These are phyloP conservation scores for Ganoderma leucocontextum DNA, from an alignment of 1,284 basidiomycete genomes.

Conservation along the genomic window DNA sequence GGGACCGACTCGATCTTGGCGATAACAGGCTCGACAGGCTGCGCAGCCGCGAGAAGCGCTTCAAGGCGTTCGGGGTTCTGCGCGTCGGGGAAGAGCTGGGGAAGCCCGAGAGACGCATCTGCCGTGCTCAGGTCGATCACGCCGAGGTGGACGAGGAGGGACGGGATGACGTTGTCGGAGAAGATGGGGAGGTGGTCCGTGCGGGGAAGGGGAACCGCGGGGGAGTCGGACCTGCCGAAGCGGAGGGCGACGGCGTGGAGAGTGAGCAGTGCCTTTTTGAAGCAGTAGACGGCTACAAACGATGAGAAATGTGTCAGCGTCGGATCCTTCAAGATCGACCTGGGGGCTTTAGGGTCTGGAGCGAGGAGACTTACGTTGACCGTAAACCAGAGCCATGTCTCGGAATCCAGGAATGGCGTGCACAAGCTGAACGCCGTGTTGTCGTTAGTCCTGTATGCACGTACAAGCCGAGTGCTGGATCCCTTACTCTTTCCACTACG, in stretches of 20 bases:
- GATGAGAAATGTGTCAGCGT: background rate
- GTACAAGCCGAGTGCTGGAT: background rate
- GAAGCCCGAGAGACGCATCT: slow-evolving; percentile 47
- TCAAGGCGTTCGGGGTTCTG: slow-evolving; percentile 48
- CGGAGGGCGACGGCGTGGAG: slow-evolving; percentile 74
- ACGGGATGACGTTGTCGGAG: slow-evolving; percentile 88
- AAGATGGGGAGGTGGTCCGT: slow-evolving; percentile 76
- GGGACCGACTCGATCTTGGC: slow-evolving; percentile 40
- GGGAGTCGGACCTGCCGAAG: slow-evolving; percentile 54
- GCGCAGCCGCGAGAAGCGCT: slow-evolving; percentile 47
- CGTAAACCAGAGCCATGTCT: slow-evolving; percentile 73
- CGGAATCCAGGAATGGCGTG: slow-evolving; percentile 78
- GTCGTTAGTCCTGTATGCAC: slow-evolving; percentile 3
- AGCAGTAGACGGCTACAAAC: slow-evolving; percentile 78
- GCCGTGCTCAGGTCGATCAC: slow-evolving; percentile 70
- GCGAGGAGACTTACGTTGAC: slow-evolving; percentile 57
- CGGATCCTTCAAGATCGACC: background rate
- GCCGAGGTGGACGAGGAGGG: slow-evolving; percentile 80
- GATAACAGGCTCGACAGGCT: slow-evolving; percentile 27
- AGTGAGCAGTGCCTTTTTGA: slow-evolving; percentile 90
- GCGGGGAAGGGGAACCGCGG: slow-evolving; percentile 66
- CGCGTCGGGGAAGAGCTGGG: slow-evolving; percentile 54
- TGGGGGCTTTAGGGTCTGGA: background rate
- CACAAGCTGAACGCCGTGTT: slow-evolving; percentile 59
- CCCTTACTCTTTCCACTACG: slow-evolving; percentile 67